These are phyloP conservation scores for Aureobasidium sp. DNA, from an alignment of 2,329 filamentous ascomycete species.

Conservation along the genomic window DNA sequence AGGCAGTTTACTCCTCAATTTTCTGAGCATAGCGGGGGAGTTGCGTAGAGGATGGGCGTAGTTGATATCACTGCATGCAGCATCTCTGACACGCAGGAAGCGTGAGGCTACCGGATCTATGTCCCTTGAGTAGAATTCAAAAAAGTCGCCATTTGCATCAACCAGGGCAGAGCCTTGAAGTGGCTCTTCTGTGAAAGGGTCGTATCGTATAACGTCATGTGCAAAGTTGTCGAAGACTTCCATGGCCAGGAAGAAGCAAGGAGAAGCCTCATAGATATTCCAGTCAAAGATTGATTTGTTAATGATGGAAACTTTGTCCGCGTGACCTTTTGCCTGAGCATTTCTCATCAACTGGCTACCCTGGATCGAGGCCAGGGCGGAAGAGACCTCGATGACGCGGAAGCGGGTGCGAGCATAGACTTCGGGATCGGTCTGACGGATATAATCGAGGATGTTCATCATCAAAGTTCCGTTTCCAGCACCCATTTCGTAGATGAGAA, in stretches of 20 bases:
- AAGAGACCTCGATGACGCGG: conserved; percentile 92
- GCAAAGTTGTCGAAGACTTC: conserved; percentile 99
- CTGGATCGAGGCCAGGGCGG: conserved; percentile 72
- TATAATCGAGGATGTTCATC: conserved; percentile 96
- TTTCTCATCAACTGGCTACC: conserved; percentile 59
- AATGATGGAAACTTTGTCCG: conserved; percentile 84
- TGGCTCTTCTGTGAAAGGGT: conserved; percentile 69
- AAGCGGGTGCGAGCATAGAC: conserved; percentile 92
- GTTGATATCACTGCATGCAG: conserved; percentile 55
- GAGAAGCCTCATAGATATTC: conserved; percentile 77
- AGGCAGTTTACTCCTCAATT: conserved; percentile 58
- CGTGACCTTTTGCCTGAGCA: conserved; percentile 66
- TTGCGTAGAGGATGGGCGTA: conserved; percentile 56
- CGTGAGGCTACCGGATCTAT: conserved; percentile 77
- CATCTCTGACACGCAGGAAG: conserved; percentile 77
- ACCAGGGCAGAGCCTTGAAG: conserved; percentile 86
- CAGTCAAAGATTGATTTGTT: conserved; percentile 95
- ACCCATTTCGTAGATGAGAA: conserved; percentile 98
- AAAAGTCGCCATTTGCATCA: conserved; percentile 79
- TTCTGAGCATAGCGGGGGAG: conserved; percentile 48
- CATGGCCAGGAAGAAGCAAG: conserved; percentile 95
- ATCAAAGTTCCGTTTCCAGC: conserved; percentile 96
- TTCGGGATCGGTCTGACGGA: conserved; percentile 78
- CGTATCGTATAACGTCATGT: conserved; percentile 90
- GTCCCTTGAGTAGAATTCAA: conserved; percentile 79